A percentile compares a stretch with the other conserved stretches of the same genome.
These are phyloP conservation scores for Penicillium goetzii DNA, from an alignment of 495 filamentous ascomycete genomes.

Conservation along the genomic window DNA sequence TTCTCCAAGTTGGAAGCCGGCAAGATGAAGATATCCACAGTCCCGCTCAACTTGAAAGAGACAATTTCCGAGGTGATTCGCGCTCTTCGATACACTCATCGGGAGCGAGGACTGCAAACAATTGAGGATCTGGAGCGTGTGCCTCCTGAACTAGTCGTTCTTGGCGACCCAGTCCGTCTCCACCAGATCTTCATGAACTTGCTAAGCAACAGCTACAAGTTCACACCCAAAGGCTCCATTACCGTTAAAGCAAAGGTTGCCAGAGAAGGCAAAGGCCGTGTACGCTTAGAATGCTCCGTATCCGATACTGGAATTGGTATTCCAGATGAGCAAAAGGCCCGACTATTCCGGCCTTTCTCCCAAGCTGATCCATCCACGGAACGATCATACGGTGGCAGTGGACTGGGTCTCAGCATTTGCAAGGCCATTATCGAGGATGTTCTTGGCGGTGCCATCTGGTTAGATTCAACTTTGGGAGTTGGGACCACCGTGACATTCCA, in stretches of 20 bases:
- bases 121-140: constrained; percentile 66
- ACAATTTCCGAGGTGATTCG: constrained; percentile 88
- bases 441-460: constrained; percentile 78
- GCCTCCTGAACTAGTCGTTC: constrained; percentile 75
- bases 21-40: constrained; percentile 91
- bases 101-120: constrained; percentile 75
- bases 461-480: constrained; percentile 73
- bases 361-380: constrained; percentile 88
- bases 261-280: constrained; percentile 66
- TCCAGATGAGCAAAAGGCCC: constrained; percentile 74
- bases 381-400: constrained; percentile 86
- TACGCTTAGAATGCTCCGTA: constrained; percentile 82
- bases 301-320: constrained; percentile 91
- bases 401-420: constrained; percentile 89
- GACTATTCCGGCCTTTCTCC: constrained; percentile 88
- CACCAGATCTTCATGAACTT: constrained; percentile 94
- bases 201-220: constrained; percentile 92
- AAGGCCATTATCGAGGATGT: constrained; percentile 93
- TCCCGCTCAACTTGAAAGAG: constrained; percentile 81
- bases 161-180: constrained; percentile 85
- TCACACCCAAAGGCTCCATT: constrained; percentile 84
- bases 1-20: constrained; percentile 93
- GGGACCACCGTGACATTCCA: constrained; percentile 89
- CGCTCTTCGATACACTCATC: constrained; percentile 81
- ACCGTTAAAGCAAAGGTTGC: constrained; percentile 74